These are phyloP conservation scores for Catunica adiposa DNA, from an alignment of 2,329 filamentous ascomycete species.

Conservation along the genomic window DNA sequence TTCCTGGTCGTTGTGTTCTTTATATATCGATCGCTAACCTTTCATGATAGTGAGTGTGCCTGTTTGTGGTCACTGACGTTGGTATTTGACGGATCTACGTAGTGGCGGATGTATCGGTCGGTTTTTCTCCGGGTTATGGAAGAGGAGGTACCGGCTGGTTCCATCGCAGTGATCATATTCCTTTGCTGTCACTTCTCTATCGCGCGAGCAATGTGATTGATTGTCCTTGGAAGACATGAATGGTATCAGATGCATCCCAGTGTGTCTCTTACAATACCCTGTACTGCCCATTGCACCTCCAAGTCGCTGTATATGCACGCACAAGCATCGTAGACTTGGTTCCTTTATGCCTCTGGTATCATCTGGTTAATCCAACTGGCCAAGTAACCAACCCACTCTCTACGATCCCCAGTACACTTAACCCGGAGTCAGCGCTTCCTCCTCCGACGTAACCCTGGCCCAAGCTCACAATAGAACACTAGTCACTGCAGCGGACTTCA, in stretches of 20 bases:
- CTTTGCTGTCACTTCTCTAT: not conserved
- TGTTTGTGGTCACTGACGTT: not conserved
- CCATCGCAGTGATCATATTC: not conserved
- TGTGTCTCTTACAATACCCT: not conserved
- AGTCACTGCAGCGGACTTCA: not conserved
- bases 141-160: not conserved
- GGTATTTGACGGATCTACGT: too few relatives aligned
- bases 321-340: slow-evolving; percentile 1
- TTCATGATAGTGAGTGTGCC: not conserved
- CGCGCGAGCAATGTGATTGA: not conserved
- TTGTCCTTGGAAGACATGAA: not conserved
- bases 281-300: not conserved
- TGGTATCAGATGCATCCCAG: not conserved
- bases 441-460: not conserved
- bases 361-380: not conserved
- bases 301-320: slow-evolving; percentile 1
- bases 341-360: slow-evolving; percentile 4
- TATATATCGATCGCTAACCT: too few relatives aligned
- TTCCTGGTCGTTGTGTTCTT: not conserved
- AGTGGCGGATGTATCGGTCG: not conserved
- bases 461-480: not conserved
- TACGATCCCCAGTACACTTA: too few relatives aligned
- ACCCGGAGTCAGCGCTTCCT: not conserved
- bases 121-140: not conserved
- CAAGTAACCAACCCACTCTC: too few relatives aligned